A percentile compares a stretch with the other conserved stretches of the same genome.
Conservation (phyloP, 2,329 filamentous ascomycete species). For the Botrytis fabae region DNA sequence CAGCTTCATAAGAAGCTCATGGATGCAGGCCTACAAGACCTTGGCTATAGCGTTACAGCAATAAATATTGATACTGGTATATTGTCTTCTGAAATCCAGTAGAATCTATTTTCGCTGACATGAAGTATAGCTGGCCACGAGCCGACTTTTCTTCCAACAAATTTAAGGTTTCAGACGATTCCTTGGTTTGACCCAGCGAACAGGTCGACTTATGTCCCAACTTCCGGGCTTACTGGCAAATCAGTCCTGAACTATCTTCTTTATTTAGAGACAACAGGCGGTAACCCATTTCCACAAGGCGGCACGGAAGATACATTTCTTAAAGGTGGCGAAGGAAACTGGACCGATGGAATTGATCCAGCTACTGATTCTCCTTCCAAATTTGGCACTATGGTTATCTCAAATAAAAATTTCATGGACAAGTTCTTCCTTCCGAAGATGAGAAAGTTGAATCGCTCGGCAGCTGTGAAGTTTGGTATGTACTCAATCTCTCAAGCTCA, state of each 20-base stretch:
- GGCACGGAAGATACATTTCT: not conserved
- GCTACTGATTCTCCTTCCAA: not conserved
- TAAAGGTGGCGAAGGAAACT: not conserved
- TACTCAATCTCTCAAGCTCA: not conserved
- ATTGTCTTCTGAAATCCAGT: not conserved
- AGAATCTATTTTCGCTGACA: not conserved
- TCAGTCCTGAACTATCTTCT: not conserved
- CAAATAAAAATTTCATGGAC: not conserved
- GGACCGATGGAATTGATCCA: not conserved
- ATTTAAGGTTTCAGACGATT: not conserved
- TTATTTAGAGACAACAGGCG: not conserved
- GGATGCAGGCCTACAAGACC: not conserved
- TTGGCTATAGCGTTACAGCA: not conserved
- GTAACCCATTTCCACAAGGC: not conserved
- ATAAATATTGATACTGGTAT: not conserved
- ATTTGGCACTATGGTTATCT: not conserved
- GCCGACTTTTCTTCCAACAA: not conserved
- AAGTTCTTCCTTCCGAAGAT: not conserved
- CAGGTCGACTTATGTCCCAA: not conserved
- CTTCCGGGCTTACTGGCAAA: not conserved
- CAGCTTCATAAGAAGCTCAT: not conserved
- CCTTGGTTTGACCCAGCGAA: not conserved
- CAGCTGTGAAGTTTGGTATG: not conserved
- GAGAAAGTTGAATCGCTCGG: not conserved
- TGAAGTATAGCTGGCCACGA: not conserved